Evolutionary conservation across 192 early-diverging fungal species (phyloP).

Genomic region (Backusella tuberculispora): DNA sequence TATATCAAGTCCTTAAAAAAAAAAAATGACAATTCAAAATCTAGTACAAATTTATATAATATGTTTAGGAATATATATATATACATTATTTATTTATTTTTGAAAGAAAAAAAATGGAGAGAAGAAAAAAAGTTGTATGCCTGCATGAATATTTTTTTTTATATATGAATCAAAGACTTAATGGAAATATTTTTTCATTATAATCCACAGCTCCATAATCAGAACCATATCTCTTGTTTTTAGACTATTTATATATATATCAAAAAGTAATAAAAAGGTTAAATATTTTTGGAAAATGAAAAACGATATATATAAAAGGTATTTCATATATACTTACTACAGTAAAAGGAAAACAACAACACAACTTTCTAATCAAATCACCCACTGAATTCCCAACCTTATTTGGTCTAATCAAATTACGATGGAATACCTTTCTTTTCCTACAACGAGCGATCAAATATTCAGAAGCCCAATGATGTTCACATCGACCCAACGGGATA

Average conservation of each 20-base stretch:
- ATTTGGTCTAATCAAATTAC: not conserved
- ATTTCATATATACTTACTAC: no score
- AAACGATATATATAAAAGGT: no score
- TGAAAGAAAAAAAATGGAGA: not conserved
- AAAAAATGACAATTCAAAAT: no score
- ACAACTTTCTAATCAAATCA: not conserved
- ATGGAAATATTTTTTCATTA: not conserved
- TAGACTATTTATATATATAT: not conserved
- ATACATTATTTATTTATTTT: not conserved
- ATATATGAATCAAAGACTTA: not conserved
- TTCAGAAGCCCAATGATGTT: slow-evolving; percentile 13
- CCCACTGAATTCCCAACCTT: not conserved
- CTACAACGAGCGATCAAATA: slow-evolving; percentile 4
- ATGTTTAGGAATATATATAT: not conserved
- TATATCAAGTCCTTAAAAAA: no score
- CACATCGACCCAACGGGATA: slow-evolving; percentile 12
- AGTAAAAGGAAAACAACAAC: not conserved
- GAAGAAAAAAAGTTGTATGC: not conserved
- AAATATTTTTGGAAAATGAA: not conserved
- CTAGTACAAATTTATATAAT: no score
- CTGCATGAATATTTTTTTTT: not conserved
- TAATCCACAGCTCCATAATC: not conserved
- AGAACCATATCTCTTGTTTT: not conserved
- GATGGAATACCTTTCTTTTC: not conserved
- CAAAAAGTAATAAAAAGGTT: not conserved